Evolutionary conservation across 2,329 filamentous ascomycete genomes (phyloP), one percentile per base, ranked within the genome.

Genomic region (Hymenoscyphus salicellus): DNA sequence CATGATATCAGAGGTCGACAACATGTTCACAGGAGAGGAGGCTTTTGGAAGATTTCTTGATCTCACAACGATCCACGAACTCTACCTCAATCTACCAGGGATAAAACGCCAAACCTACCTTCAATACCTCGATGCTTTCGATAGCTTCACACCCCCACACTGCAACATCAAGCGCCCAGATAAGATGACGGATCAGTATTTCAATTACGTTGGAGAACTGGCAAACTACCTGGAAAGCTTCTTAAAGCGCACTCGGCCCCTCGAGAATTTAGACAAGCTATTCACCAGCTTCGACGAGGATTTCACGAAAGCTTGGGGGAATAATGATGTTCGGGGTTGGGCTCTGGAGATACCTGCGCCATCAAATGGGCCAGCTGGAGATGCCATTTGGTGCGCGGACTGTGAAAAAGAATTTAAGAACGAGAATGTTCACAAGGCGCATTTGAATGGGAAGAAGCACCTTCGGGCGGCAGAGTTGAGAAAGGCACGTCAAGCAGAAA

Each of bases 401-500:
- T 99, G 95, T 76, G 90, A 95, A 75, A 97, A 93, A 78, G 92
- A 94, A 65, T 99, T 98, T 79, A 93, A 91, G 73, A 98, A 97
- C 73, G 88, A 95, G 70, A 97, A 97, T 67, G 92, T 97, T 58
- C 97, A 96, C 81, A 93, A 93, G 72, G 88, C 86, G 43, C 95
- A 99, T 76, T 79, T 99, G 66, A 89, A 82, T 0, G 94, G 94
- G 52, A 94, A 96, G 79, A 99, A 98, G 76, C 95, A 99, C 76
- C 86, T 94, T 76, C 92, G 92, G 72, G 91, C 91, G 0, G 91
- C 90, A 0, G 87, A 92, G 75, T 83, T 85, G 61, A 84, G 88
- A 52, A 82, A 82, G 62, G 78, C 81, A 66, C 78, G 79, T 65
- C 77, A 79, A 66, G 77, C 79, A 43, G 80, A 81, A 69, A 60